phyloP scores from a whole-genome alignment of 257 asterid genomes.

The Gardenia jasminoides region DNA sequence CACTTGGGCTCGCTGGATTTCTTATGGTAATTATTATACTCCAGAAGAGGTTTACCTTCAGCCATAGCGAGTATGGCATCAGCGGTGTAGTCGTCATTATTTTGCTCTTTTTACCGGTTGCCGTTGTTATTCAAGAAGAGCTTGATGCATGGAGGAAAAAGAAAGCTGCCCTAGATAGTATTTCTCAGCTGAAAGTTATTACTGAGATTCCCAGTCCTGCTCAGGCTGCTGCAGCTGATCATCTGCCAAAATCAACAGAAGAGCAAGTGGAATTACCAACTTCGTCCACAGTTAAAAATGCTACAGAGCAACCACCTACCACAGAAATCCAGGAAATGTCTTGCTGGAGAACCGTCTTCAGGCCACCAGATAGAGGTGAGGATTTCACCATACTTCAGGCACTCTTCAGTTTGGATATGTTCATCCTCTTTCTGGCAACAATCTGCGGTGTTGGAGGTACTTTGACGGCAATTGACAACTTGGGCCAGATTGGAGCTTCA shows the following conservation, averaged over 20 bases:
- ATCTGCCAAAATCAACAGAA: background rate
- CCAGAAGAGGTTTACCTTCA: constrained; percentile 18
- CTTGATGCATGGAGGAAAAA: constrained; percentile 16
- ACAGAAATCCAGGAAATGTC: constrained; percentile 33
- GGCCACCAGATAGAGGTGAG: constrained; percentile 62
- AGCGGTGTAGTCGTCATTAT: constrained; percentile 20
- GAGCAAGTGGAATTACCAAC: background rate
- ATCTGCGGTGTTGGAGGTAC: constrained; percentile 86
- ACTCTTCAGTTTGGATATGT: constrained; percentile 63
- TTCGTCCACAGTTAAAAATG: background rate
- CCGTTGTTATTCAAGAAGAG: constrained; percentile 34
- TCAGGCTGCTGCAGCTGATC: background rate
- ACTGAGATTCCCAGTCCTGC: constrained; percentile 21
- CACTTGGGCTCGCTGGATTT: constrained; percentile 38
- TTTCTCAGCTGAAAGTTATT: constrained; percentile 27
- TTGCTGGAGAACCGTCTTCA: constrained; percentile 59
- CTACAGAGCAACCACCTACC: background rate
- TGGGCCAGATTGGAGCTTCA: constrained; percentile 66
- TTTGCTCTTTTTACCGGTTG: constrained; percentile 31
- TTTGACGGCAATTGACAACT: constrained; percentile 69
- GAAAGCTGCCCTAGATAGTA: constrained; percentile 24
- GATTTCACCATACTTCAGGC: constrained; percentile 81
- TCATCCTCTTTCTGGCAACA: constrained; percentile 54
- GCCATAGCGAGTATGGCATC: constrained; percentile 6
- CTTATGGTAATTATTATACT: constrained; percentile 38